Conservation (phyloP, 306 rosid species). For the Trichosanthes truncata region DNA sequence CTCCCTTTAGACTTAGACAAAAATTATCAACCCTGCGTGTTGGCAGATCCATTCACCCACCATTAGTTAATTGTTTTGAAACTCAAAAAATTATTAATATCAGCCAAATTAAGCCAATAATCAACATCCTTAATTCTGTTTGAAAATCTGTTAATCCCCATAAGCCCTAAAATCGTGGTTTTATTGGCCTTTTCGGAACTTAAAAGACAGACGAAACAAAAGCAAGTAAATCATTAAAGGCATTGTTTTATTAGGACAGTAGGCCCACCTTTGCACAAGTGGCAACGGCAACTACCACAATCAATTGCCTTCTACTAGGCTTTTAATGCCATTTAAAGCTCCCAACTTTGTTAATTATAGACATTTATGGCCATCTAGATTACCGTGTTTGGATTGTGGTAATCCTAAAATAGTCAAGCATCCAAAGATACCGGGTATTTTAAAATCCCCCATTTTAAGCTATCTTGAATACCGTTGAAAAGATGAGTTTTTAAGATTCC, state of each 20-base stretch:
- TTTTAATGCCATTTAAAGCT: not conserved
- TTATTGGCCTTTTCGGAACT: not conserved
- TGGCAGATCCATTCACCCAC: constrained; percentile 1
- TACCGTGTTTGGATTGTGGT: too few species aligned
- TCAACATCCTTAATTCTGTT: not conserved
- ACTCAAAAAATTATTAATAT: not conserved
- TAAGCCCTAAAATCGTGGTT: not conserved
- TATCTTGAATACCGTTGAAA: too few species aligned
- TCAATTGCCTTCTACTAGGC: not conserved
- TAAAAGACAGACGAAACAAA: not conserved
- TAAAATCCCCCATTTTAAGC: too few species aligned
- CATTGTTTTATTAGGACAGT: not conserved
- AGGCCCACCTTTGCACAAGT: not conserved
- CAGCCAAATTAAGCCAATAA: not conserved
- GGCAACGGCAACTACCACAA: not conserved
- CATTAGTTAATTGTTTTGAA: not conserved
- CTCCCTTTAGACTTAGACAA: not conserved
- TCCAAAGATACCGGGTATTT: too few species aligned
- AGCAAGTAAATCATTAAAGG: not conserved
- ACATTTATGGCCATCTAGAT: too few species aligned
- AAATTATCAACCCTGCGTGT: not conserved
- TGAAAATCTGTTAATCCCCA: not conserved
- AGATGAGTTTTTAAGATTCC: too few species aligned
- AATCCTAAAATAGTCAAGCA: too few species aligned
- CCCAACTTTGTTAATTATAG: not conserved